Conservation (phyloP, 1,284 basidiomycete genomes). For the Macrocystidia cucumis region DNA sequence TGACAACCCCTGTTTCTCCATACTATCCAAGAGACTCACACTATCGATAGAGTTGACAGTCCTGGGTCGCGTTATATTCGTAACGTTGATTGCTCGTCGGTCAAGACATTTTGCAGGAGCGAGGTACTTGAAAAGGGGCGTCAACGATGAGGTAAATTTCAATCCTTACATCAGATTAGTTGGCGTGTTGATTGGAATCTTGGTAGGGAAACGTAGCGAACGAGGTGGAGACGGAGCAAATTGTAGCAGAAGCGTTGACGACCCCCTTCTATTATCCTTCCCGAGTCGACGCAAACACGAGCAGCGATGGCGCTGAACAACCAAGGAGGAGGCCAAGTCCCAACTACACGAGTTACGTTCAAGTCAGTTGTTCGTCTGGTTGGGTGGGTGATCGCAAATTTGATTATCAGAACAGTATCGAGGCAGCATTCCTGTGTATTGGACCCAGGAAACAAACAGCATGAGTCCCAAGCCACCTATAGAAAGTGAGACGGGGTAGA, state of each 20-base stretch:
- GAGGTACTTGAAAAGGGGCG: slow-evolving; percentile 91
- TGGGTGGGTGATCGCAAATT: not conserved
- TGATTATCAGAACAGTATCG: slow-evolving; percentile 55
- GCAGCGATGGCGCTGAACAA: slow-evolving; percentile 17
- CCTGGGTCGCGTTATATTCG: slow-evolving; percentile 84
- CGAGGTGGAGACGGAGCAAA: slow-evolving; percentile 99
- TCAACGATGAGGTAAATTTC: slow-evolving; percentile 73
- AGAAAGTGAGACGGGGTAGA: slow-evolving; percentile 85
- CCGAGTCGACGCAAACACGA: slow-evolving; percentile 19
- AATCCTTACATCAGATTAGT: slow-evolving; percentile 2
- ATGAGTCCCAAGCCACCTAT: slow-evolving; percentile 94
- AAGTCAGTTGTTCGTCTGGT: slow-evolving; percentile 33
- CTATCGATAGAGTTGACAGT: slow-evolving; percentile 93
- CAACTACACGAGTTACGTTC: slow-evolving; percentile 92
- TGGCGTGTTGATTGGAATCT: not conserved
- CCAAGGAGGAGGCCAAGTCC: slow-evolving; percentile 57
- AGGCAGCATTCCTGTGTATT: slow-evolving; percentile 93
- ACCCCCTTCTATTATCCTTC: slow-evolving; percentile 82
- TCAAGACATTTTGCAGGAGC: slow-evolving; percentile 97
- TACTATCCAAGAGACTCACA: too few species aligned
- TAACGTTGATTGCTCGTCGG: slow-evolving; percentile 90
- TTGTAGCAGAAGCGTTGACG: slow-evolving; percentile 90
- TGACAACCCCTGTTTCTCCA: too few species aligned
- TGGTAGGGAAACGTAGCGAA: slow-evolving; percentile 93
- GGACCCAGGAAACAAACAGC: slow-evolving; percentile 90